Evolutionary conservation across 345 rosid species (phyloP).

Genomic region (Citrus sinensis): DVS_A1.0 CM039162.1:7203001-7203500

Average conservation of each 20-base stretch:
- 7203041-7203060: constrained; percentile 16
- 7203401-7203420: too few species aligned
- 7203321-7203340: too few species aligned
- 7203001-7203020: neutral
- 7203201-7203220: neutral
- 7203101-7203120: constrained; percentile 3
- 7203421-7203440: too few species aligned
- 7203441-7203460: too few species aligned
- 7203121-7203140: neutral
- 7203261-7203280: neutral
- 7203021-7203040: constrained; percentile 10
- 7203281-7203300: neutral
- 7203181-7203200: constrained; percentile 1
- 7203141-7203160: neutral
- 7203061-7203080: constrained; percentile 23
- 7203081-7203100: neutral
- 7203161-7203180: constrained; percentile 21
- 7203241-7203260: constrained; percentile 15
- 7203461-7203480: too few species aligned
- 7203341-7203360: too few species aligned
- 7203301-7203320: too few species aligned
- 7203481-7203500: too few species aligned
- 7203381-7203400: too few species aligned
- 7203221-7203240: constrained; percentile 16
- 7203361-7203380: too few species aligned